Evolutionary conservation across 768 basidiomycete genomes (phyloP).

Genomic region (Boletus tomentosulus): DNA sequence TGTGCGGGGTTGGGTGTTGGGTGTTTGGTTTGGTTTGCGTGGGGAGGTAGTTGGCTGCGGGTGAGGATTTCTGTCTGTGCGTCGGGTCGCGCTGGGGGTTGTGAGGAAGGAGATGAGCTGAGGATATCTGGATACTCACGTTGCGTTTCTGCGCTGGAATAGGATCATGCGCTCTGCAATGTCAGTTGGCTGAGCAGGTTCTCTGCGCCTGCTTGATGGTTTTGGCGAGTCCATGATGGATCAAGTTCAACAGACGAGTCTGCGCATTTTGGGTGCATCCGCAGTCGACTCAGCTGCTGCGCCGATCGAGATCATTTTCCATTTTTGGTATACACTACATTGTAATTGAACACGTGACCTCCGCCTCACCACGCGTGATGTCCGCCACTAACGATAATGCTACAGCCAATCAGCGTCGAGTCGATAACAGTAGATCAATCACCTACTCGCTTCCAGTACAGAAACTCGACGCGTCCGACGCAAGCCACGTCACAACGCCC

Average conservation of each 20-base stretch:
- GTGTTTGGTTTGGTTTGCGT: constrained; percentile 23
- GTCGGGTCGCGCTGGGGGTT: constrained; percentile 39
- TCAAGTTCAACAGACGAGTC: not conserved
- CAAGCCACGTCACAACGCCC: constrained; percentile 68
- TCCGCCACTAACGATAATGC: constrained; percentile 31
- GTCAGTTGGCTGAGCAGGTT: constrained; percentile 41
- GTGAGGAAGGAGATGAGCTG: not conserved
- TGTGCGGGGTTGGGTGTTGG: constrained; percentile 22
- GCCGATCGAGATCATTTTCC: constrained; percentile 32
- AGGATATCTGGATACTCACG: constrained; percentile 35
- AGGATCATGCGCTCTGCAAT: constrained; percentile 64
- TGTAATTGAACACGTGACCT: constrained; percentile 15
- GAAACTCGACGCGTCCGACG: constrained; percentile 71
- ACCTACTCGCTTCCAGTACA: constrained; percentile 83
- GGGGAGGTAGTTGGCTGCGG: not conserved
- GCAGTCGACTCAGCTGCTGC: constrained; percentile 31
- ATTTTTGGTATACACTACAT: constrained; percentile 16
- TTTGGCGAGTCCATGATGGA: constrained; percentile 30
- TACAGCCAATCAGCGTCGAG: not conserved
- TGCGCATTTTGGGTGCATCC: constrained; percentile 26
- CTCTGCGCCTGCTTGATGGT: constrained; percentile 29
- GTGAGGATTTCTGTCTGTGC: constrained; percentile 34
- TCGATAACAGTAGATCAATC: rapidly evolving
- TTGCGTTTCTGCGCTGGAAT: constrained; percentile 60
- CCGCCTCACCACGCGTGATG: constrained; percentile 28